Percentiles rank a stretch among this genome's conserved stretches.
These are phyloP conservation scores for Yamadazyma sp. DNA, from an alignment of 805 yeast species.

Conservation along the genomic window DNA sequence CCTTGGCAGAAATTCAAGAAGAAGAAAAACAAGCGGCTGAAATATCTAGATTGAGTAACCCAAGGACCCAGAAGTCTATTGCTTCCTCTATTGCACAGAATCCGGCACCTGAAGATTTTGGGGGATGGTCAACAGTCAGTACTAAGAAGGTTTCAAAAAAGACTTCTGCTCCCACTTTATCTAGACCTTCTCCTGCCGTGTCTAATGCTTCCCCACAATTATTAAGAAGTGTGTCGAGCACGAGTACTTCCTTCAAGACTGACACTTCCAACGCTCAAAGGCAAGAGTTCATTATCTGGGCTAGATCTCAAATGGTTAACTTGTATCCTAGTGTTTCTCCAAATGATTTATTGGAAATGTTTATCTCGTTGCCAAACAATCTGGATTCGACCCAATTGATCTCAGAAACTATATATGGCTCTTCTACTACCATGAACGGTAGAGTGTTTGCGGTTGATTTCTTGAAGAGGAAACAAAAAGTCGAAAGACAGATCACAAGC, in stretches of 20 bases:
- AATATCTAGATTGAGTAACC: slow-evolving; percentile 5
- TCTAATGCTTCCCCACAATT: slow-evolving; percentile 33
- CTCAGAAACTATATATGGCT: slow-evolving; percentile 87
- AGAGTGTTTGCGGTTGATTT: slow-evolving; percentile 92
- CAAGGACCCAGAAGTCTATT: slow-evolving; percentile 7
- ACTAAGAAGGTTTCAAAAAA: slow-evolving; percentile 38
- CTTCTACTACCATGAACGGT: slow-evolving; percentile 90
- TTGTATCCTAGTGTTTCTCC: slow-evolving; percentile 74
- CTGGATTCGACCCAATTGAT: slow-evolving; percentile 79
- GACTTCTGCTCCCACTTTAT: slow-evolving; percentile 14
- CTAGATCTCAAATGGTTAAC: slow-evolving; percentile 61
- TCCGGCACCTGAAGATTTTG: slow-evolving; percentile 22
- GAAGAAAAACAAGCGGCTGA: slow-evolving; percentile 50
- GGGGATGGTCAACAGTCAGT: slow-evolving; percentile 48
- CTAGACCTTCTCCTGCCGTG: slow-evolving; percentile 16
- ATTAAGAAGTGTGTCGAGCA: slow-evolving; percentile 37
- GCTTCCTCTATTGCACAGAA: slow-evolving; percentile 11
- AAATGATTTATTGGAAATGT: slow-evolving; percentile 76
- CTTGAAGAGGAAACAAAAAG: slow-evolving; percentile 68
- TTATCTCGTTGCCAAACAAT: slow-evolving; percentile 72
- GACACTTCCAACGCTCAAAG: slow-evolving; percentile 27
- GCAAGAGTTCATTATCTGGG: slow-evolving; percentile 72
- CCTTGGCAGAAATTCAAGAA: slow-evolving; percentile 60
- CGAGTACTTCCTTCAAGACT: slow-evolving; percentile 18
- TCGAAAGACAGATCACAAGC: slow-evolving; percentile 51